phyloP scores from a whole-genome alignment of 2,329 filamentous ascomycete species.

The Pseudopyrenochaeta lycopersici region DNA sequence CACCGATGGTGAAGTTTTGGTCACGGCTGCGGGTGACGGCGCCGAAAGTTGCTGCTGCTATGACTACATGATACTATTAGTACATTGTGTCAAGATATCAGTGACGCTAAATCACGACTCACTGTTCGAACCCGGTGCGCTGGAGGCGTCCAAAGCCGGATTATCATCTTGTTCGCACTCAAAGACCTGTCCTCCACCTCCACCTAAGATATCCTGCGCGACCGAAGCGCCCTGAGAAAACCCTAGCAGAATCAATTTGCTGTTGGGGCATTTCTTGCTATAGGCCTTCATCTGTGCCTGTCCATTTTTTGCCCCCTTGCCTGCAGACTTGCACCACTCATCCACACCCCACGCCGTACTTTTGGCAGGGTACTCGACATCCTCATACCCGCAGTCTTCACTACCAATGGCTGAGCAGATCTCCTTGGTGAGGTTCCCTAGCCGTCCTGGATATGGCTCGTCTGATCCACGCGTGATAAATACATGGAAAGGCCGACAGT shows the following conservation, averaged over 20 bases:
- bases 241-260: slow-evolving; percentile 37
- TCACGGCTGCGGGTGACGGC: slow-evolving; percentile 30
- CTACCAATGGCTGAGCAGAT: slow-evolving; percentile 30
- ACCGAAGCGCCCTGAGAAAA: slow-evolving; percentile 38
- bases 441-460: slow-evolving; percentile 37
- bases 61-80: slow-evolving; percentile 20
- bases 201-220: slow-evolving; percentile 37
- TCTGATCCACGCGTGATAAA: slow-evolving; percentile 41
- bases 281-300: slow-evolving; percentile 37
- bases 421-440: slow-evolving; percentile 31
- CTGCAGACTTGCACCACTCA: slow-evolving; percentile 37
- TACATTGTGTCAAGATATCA: not conserved
- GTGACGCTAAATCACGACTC: not conserved
- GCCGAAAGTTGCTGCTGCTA: slow-evolving; percentile 38
- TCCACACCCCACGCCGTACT: slow-evolving; percentile 32
- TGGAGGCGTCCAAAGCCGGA: slow-evolving; percentile 26
- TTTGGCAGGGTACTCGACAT: slow-evolving; percentile 39
- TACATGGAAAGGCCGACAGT: slow-evolving; percentile 36
- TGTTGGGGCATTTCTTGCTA: slow-evolving; percentile 34
- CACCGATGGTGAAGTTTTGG: slow-evolving; percentile 36
- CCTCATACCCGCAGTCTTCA: slow-evolving; percentile 33
- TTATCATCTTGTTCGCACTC: slow-evolving; percentile 32
- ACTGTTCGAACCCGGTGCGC: slow-evolving; percentile 31
- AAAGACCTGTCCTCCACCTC: slow-evolving; percentile 37
- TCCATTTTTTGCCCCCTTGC: slow-evolving; percentile 29